Evolutionary conservation across 2,329 filamentous ascomycete species (phyloP).

Genomic region (Xylariaceae sp.): DNA sequence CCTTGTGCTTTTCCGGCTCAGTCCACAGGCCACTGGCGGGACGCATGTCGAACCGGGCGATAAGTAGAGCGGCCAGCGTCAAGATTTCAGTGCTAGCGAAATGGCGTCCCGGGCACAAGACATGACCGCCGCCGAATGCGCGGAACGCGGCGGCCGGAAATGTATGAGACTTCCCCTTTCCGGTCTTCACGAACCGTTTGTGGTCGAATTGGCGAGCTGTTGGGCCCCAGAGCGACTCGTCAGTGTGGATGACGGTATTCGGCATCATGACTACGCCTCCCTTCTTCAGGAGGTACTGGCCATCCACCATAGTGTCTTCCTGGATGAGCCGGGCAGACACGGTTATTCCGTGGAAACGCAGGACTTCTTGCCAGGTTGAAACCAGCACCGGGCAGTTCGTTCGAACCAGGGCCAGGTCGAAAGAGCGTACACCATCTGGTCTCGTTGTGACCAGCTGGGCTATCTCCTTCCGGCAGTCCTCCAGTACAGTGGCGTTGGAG

Average conservation of each 20-base stretch:
- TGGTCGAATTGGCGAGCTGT: constrained; percentile 10
- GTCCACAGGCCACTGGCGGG: neutral
- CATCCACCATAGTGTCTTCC: constrained; percentile 12
- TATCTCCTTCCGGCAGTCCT: constrained; percentile 8
- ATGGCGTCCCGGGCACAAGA: constrained; percentile 12
- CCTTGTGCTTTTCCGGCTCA: neutral
- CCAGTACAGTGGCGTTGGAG: constrained; percentile 2
- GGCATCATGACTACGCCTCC: constrained; percentile 18
- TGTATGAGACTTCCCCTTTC: constrained; percentile 4
- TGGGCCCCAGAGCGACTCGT: constrained; percentile 13
- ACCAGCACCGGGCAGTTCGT: constrained; percentile 6
- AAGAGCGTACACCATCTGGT: neutral
- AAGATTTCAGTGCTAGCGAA: constrained; percentile 13
- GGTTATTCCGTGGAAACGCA: constrained; percentile 4
- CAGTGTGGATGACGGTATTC: constrained; percentile 12
- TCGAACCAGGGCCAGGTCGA: constrained; percentile 8
- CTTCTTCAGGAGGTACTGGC: constrained; percentile 22
- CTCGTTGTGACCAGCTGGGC: constrained; percentile 4
- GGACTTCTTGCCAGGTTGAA: constrained; percentile 7
- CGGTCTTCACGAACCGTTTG: constrained; percentile 10
- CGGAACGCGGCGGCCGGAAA: constrained; percentile 7
- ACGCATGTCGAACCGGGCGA: neutral
- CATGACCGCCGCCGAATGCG: constrained; percentile 11
- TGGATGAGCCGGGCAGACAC: constrained; percentile 6
- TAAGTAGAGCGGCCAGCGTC: neutral